Conservation (phyloP, 1,139 yeast genomes). For the Suhomyces taliae region DNA sequence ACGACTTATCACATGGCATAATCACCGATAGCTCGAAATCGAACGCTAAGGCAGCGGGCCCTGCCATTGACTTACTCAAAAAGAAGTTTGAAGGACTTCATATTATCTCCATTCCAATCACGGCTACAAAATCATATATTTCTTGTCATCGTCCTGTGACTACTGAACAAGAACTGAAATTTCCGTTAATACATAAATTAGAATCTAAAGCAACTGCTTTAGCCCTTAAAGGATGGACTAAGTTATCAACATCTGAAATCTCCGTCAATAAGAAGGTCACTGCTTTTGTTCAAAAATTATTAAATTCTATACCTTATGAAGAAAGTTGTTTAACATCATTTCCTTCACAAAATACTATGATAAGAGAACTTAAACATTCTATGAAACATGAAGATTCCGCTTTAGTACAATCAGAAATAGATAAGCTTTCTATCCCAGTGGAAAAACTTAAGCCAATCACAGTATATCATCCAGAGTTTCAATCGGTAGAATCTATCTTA, state of each 20-base stretch:
- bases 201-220: conserved; percentile 40
- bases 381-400: conserved; percentile 5
- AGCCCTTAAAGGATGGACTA: conserved; percentile 49
- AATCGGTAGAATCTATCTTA: conserved; percentile 31
- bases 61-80: background rate
- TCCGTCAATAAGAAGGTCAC: conserved; percentile 43
- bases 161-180: conserved; percentile 25
- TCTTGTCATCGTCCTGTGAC: conserved; percentile 55
- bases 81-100: conserved; percentile 35
- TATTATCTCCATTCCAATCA: conserved; percentile 60
- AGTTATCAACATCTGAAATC: conserved; percentile 38
- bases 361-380: conserved; percentile 41
- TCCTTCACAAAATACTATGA: conserved; percentile 50
- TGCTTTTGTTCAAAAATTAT: conserved; percentile 30
- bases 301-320: conserved; percentile 51
- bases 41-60: background rate
- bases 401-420: conserved; percentile 35
- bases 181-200: conserved; percentile 36
- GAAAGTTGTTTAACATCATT: conserved; percentile 53
- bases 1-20: background rate
- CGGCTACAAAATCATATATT: conserved; percentile 53
- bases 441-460: conserved; percentile 43
- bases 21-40: background rate
- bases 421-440: conserved; percentile 27
- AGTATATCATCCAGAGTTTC: conserved; percentile 43